Percentiles rank a stretch among this genome's conserved stretches.
These are phyloP conservation scores for Pneumocystis carinii DNA, from an alignment of 1,139 yeast genomes.

Conservation along the genomic window DNA sequence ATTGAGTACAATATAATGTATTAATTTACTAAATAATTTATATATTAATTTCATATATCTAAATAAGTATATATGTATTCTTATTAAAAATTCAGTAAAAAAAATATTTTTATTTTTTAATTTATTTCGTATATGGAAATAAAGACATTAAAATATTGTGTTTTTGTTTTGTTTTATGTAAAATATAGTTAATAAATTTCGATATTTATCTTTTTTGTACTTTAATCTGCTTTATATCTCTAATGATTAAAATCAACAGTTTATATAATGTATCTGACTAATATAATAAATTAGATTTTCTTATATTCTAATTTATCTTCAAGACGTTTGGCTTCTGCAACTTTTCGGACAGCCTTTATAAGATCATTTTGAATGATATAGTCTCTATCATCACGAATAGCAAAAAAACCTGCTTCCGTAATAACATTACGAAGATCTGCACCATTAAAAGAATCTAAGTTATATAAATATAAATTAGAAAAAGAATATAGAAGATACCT, in stretches of 20 bases:
- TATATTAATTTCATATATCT: neutral
- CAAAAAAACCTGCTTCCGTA: conserved; percentile 98
- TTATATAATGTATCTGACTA: neutral
- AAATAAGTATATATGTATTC: neutral
- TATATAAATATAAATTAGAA: conserved; percentile 13
- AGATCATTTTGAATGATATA: conserved; percentile 83
- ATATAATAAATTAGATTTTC: conserved; percentile 20
- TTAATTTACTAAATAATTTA: neutral
- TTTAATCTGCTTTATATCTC: neutral
- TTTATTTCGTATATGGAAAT: neutral
- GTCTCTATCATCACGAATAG: conserved; percentile 94
- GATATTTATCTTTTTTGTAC: neutral
- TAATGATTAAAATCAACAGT: neutral
- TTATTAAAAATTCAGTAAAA: neutral
- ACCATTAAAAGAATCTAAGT: conserved; percentile 85
- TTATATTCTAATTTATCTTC: conserved; percentile 84
- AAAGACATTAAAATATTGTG: neutral
- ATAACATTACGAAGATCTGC: conserved; percentile 95
- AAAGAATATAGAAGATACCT: neutral
- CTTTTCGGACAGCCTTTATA: conserved; percentile 97
- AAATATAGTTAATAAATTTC: neutral
- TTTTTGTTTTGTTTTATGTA: neutral
- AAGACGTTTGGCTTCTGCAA: conserved; percentile 88
- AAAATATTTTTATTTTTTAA: neutral
- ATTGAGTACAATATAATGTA: neutral